Base-by-base conservation (phyloP, 2,329 filamentous ascomycete genomes). In the Cercospora nicotianae region DNA sequence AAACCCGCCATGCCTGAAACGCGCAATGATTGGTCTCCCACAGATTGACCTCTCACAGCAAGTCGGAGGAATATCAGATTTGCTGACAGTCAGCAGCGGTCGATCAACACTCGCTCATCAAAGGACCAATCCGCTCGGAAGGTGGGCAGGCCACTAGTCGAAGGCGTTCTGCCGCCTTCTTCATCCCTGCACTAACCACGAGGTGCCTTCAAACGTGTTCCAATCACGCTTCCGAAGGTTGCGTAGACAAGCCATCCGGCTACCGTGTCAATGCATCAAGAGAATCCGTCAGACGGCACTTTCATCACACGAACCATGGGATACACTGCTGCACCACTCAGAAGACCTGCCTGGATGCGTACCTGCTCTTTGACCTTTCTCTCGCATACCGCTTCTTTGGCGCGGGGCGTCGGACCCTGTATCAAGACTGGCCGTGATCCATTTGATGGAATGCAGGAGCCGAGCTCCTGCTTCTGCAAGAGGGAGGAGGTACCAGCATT, bases 111-210 rank as follows among this genome's bases (percentile, higher is more conserved):
- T 30, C 53, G 12, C 26, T 28, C 53, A 26, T n/a, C 23, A 31
- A 26, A 33, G 26, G 4, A 58, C 30, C 30, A 20, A 30, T 30
- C n/a, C 31, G 30, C 30, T 58, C 26, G 26, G 28, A 33, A 57
- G 23, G 36, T 7, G 36, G 36, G 13, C 36, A 39, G n/a, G 48
- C 48, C 48, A 53, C 18, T 26, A 20, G 26, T 26, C 48, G 20
- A 53, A 12, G 48, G 12, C 48, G 16, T 42, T 42, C 48, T 13
- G 4, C 48, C 48, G 48, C 48, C 48, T 16, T 53, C 36, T 53
- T 8, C 53, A 57, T 57, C 53, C 42, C 23, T 57, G 53, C 53
- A 31, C 53, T 57, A 57, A 31, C 53, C 53, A 57, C 53, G 53
- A 57, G 53, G 20, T 31, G 53, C 53, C 23, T 57, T 18, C 53